Conservation (phyloP, 345 rosid genomes). For the Abelmoschus esculentus region DNA sequence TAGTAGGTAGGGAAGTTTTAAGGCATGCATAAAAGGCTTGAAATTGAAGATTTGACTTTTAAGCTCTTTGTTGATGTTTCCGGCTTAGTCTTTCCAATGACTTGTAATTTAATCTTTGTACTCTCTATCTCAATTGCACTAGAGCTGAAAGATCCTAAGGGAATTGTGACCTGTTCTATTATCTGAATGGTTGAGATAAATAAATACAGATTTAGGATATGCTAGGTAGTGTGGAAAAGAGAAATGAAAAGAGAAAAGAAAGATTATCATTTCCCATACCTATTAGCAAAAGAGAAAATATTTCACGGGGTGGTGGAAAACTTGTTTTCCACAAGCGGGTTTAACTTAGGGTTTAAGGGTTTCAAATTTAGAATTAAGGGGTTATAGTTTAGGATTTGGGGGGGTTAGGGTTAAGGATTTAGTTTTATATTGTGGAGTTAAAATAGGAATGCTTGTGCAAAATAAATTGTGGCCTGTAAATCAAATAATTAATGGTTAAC, state of each 20-base stretch:
- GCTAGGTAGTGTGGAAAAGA: background rate
- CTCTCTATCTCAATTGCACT: background rate
- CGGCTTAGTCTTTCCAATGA: background rate
- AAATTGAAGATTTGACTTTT: background rate
- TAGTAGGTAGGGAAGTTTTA: background rate
- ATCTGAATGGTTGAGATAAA: background rate
- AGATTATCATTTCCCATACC: background rate
- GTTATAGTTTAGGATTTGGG: too few relatives aligned
- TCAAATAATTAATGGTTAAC: too few relatives aligned
- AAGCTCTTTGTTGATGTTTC: background rate
- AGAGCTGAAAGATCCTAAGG: background rate
- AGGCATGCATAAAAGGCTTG: background rate
- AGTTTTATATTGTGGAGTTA: too few relatives aligned
- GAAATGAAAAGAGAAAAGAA: background rate
- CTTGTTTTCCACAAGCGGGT: too few relatives aligned
- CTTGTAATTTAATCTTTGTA: slow-evolving; percentile 1
- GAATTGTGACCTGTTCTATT: background rate
- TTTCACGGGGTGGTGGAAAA: too few relatives aligned
- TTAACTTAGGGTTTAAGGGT: too few relatives aligned
- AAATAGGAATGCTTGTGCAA: too few relatives aligned
- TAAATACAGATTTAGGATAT: background rate
- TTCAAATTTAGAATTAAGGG: too few relatives aligned
- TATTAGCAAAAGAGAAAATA: background rate
- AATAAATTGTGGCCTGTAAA: too few relatives aligned
- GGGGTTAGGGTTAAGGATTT: too few relatives aligned